A percentile compares a stretch with the other conserved stretches of the same genome.
Conservation (phyloP, 805 yeast species). For the Debaryomyces tyrocola region DNA sequence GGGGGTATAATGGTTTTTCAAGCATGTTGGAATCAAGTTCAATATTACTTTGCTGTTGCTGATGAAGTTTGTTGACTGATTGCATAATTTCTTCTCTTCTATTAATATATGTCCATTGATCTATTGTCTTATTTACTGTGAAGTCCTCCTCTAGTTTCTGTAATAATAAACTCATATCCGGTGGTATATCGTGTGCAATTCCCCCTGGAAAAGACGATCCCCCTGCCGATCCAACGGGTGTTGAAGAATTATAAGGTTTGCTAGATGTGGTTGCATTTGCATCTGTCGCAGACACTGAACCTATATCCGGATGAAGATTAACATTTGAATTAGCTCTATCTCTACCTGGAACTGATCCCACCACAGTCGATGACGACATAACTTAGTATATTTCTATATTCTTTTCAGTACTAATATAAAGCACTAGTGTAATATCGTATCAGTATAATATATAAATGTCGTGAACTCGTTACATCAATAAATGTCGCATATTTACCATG, state of each 20-base stretch:
- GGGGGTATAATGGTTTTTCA: slow-evolving; percentile 65
- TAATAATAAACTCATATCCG: slow-evolving; percentile 43
- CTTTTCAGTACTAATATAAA: background rate
- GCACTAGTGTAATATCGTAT: too few species aligned
- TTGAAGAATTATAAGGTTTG: slow-evolving; percentile 9
- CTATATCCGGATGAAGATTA: slow-evolving; percentile 17
- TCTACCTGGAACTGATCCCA: slow-evolving; percentile 16
- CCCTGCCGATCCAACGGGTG: slow-evolving; percentile 12
- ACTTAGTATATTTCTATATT: background rate
- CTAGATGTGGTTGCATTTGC: slow-evolving; percentile 17
- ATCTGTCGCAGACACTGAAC: slow-evolving; percentile 24
- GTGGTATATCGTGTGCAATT: slow-evolving; percentile 39
- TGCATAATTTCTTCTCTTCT: slow-evolving; percentile 45
- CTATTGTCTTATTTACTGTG: slow-evolving; percentile 38
- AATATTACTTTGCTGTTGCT: slow-evolving; percentile 24
- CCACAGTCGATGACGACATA: slow-evolving; percentile 13
- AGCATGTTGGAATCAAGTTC: slow-evolving; percentile 35
- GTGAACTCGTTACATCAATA: background rate
- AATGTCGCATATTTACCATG: background rate
- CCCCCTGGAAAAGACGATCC: slow-evolving; percentile 11
- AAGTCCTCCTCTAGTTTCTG: slow-evolving; percentile 45
- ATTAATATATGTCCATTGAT: slow-evolving; percentile 49
- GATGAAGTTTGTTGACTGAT: slow-evolving; percentile 33
- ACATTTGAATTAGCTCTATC: slow-evolving; percentile 15
- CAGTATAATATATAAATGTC: too few species aligned